A percentile compares a stretch with the other conserved stretches of the same genome.
phyloP scores from a whole-genome alignment of 106 monocot species.

The Apostasia ramifera region DNA sequence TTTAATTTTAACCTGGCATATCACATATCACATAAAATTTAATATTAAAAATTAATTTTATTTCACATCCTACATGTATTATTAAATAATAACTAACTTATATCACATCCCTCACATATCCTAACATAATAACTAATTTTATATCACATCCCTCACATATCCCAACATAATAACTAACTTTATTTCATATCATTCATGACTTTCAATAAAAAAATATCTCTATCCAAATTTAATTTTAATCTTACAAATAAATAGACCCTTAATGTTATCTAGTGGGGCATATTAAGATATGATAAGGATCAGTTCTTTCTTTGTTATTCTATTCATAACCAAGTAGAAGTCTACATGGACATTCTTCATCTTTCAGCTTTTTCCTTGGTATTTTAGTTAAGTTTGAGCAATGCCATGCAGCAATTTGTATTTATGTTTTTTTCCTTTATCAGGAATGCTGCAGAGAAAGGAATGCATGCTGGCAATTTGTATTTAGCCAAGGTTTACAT shows the following conservation, averaged over 20 bases:
- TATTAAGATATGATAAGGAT: no score
- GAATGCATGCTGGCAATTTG: slow-evolving; percentile 43
- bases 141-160: no score
- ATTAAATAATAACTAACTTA: no score
- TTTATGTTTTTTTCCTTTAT: slow-evolving; percentile 2
- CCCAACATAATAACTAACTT: neutral
- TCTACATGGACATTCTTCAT: neutral
- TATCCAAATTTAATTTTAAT: no score
- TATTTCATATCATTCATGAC: neutral
- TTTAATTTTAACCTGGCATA: no score
- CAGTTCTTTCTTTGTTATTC: neutral
- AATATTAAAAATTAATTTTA: no score
- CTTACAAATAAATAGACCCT: no score
- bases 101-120: no score
- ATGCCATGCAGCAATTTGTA: neutral
- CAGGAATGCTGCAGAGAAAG: slow-evolving; percentile 54
- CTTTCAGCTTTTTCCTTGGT: neutral
- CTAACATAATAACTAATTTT: neutral
- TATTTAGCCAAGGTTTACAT: slow-evolving; percentile 49
- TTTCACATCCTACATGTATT: no score
- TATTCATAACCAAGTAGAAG: neutral
- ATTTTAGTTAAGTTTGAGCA: neutral
- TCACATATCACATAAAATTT: no score
- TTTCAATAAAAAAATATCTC: no score
- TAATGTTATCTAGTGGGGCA: no score